Evolutionary conservation across 2,329 filamentous ascomycete genomes (phyloP).

Genomic region (Colletotrichum orchidophilum): DNA sequence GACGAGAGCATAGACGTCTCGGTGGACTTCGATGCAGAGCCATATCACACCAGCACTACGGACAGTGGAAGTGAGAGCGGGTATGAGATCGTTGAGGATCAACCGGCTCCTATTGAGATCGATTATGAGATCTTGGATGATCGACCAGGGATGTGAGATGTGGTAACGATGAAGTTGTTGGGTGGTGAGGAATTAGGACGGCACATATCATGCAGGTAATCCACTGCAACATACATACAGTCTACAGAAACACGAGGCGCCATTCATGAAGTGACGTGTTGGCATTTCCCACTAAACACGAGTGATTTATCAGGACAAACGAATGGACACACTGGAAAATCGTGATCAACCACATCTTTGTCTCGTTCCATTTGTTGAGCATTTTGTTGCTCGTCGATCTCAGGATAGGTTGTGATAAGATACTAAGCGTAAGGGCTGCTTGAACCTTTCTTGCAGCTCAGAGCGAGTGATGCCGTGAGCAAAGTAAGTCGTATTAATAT

Average conservation of each 20-base stretch:
- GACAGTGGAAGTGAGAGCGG: not conserved
- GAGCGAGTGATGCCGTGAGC: no score
- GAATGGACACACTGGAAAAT: not conserved
- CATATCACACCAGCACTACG: no score
- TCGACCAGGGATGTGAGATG: not conserved
- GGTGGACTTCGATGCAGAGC: no score
- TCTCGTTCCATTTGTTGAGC: no score
- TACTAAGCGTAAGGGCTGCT: no score
- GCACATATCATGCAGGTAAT: not conserved
- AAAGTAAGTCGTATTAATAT: no score
- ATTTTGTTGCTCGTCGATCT: no score
- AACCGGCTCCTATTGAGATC: not conserved
- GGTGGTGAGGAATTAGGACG: not conserved
- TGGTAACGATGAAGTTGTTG: not conserved
- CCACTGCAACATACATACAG: not conserved
- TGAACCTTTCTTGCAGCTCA: no score
- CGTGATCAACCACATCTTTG: no score
- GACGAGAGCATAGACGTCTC: no score
- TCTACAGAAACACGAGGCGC: not conserved
- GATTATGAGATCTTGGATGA: not conserved
- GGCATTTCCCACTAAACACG: not conserved
- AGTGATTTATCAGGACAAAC: not conserved
- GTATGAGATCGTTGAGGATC: not conserved
- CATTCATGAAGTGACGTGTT: not conserved
- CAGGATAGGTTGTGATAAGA: no score